A percentile compares a stretch with the other conserved stretches of the same genome.
phyloP scores from a whole-genome alignment of 176 grass and related monocot species.

The Zea mays region DNA sequence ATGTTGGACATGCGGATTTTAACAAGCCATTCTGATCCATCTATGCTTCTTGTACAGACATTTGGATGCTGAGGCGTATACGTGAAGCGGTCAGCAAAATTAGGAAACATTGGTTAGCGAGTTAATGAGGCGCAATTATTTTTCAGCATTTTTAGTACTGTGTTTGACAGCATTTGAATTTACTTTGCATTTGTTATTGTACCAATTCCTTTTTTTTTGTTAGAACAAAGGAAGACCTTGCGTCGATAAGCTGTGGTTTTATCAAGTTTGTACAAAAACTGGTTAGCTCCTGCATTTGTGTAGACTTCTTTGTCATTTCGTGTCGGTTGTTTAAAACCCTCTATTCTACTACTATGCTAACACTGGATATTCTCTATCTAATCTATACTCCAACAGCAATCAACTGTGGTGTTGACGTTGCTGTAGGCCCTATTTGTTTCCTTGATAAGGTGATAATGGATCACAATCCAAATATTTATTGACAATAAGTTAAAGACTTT shows the following conservation, averaged over 20 bases:
- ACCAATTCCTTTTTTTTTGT: neutral
- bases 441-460: no score
- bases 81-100: neutral
- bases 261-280: constrained; percentile 9
- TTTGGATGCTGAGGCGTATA: neutral
- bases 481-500: no score
- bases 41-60: constrained; percentile 30
- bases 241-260: neutral
- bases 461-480: no score
- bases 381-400: neutral
- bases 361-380: neutral
- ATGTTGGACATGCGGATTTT: neutral
- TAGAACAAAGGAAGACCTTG: neutral
- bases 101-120: neutral
- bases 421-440: no score
- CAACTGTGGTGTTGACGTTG: neutral
- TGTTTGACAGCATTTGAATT: constrained; percentile 17
- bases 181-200: constrained; percentile 11
- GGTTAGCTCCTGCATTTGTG: neutral
- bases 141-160: neutral
- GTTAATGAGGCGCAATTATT: constrained; percentile 1
- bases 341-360: neutral
- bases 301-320: neutral
- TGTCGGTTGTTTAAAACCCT: neutral
- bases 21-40: constrained; percentile 1